Evolutionary conservation across 2,329 filamentous ascomycete genomes (phyloP), one percentile per base, ranked within the genome.

Genomic region (Endocalyx cinctus): DNA sequence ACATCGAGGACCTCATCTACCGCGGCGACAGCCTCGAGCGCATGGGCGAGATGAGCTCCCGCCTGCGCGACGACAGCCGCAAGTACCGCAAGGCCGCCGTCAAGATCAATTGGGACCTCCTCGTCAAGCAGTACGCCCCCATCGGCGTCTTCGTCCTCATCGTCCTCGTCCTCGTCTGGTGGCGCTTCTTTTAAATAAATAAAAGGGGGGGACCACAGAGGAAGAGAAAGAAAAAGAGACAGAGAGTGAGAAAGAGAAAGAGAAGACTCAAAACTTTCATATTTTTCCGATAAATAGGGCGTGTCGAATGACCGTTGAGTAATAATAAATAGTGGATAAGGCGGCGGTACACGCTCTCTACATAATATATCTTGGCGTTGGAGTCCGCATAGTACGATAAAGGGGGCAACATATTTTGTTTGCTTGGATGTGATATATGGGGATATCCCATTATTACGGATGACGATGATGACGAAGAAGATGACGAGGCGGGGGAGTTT

Each of bases 1-100:
- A 98, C 62, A 97, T 98, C 49, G 92, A 98, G 70, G 92, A 98
- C 61, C 67, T 98, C 55, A 69, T 98, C 33, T 98, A 98, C 60
- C 74, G 94, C 42, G 92, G 92, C 17, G 92, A 98, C 59, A 92
- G 82, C 52, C 66, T 98, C 48, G 92, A 98, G 66, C 78, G 88
- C 53, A 98, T 98, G 92, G 90, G 92, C 41, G 90, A 97, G 67
- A 84, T 96, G 57, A 94, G 85, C 52, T 84, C 79, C 36, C 72
- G 90, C 42, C 64, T 98, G 58, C 72, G 87, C 43, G 92, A 98
- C 58, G 92, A 98, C 57, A 92, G 84, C 59, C 87, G 83, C 62
- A 97, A 95, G 66, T 98, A 98, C 66, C 79, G 84, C 54, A 82
- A 84, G 57, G 92, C 92, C 4, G 92, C 92, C 1, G 88, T 95